These are phyloP conservation scores for Amaranthus tricolor DNA, from an alignment of 179 eudicot species.

Conservation along the genomic window DNA sequence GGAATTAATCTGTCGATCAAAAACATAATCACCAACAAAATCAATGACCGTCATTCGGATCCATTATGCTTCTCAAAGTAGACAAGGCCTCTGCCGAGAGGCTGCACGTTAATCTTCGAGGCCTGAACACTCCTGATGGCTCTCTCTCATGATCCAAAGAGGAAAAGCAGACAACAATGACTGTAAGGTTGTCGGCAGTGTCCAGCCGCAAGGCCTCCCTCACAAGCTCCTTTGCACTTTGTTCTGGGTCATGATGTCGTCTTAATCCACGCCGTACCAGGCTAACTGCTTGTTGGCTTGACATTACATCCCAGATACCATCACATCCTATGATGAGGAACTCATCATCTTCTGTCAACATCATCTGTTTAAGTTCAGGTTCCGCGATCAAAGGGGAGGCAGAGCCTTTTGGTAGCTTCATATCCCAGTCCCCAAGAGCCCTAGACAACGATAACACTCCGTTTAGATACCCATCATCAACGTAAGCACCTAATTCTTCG, in stretches of 20 bases:
- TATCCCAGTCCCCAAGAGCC: slow-evolving; percentile 86
- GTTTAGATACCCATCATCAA: slow-evolving; percentile 79
- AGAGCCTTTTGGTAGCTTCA: slow-evolving; percentile 63
- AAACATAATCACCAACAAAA: neutral
- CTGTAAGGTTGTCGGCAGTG: slow-evolving; percentile 73
- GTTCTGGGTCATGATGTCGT: slow-evolving; percentile 69
- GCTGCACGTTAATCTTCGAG: slow-evolving; percentile 48
- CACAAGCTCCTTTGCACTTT: slow-evolving; percentile 66
- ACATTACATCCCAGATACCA: slow-evolving; percentile 84
- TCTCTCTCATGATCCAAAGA: slow-evolving; percentile 35
- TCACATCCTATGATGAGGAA: slow-evolving; percentile 84
- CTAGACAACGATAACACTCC: slow-evolving; percentile 74
- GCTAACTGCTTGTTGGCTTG: slow-evolving; percentile 78
- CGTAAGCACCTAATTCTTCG: slow-evolving; percentile 61
- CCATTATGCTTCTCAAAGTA: slow-evolving; percentile 53
- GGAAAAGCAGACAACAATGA: slow-evolving; percentile 60
- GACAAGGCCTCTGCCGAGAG: slow-evolving; percentile 61
- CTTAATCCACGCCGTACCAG: slow-evolving; percentile 67
- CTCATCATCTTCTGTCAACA: slow-evolving; percentile 76
- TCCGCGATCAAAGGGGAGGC: slow-evolving; percentile 73
- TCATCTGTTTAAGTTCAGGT: slow-evolving; percentile 57
- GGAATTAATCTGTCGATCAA: neutral
- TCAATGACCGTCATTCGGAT: slow-evolving; percentile 27
- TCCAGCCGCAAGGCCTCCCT: slow-evolving; percentile 66
- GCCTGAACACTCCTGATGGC: slow-evolving; percentile 25